Evolutionary conservation across 1,284 basidiomycete species (phyloP).

Genomic region (Moesziomyces antarcticus): DNA sequence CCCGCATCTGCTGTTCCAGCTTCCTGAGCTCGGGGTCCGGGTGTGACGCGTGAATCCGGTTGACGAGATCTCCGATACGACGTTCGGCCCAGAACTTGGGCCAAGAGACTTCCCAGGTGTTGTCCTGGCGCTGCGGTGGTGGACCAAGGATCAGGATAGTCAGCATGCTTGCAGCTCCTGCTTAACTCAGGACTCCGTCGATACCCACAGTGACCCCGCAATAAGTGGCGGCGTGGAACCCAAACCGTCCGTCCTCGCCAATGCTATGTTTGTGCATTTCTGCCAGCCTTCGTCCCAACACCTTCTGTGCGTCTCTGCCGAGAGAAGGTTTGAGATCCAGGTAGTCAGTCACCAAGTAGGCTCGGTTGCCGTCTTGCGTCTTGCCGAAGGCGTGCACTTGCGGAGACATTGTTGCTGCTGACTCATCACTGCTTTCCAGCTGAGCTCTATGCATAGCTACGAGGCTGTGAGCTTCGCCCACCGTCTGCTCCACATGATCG

Average conservation of each 20-base stretch:
- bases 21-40: slow-evolving; percentile 26
- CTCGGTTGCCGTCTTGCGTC: slow-evolving; percentile 12
- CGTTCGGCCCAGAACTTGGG: slow-evolving; percentile 36
- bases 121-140: slow-evolving; percentile 26
- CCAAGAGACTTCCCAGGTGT: slow-evolving; percentile 43
- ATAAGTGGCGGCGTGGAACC: slow-evolving; percentile 31
- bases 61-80: slow-evolving; percentile 35
- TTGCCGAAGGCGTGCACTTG: slow-evolving; percentile 32
- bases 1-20: slow-evolving; percentile 33
- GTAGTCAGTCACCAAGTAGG: slow-evolving; percentile 37
- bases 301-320: slow-evolving; percentile 11
- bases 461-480: slow-evolving; percentile 38
- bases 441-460: slow-evolving; percentile 18
- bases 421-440: not conserved
- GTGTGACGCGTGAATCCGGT: slow-evolving; percentile 15
- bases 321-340: slow-evolving; percentile 27
- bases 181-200: not conserved
- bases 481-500: slow-evolving; percentile 24
- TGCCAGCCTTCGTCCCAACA: slow-evolving; percentile 23
- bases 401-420: slow-evolving; percentile 11
- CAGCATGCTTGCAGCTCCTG: not conserved
- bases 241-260: slow-evolving; percentile 25
- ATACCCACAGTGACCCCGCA: slow-evolving; percentile 36
- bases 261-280: slow-evolving; percentile 33
- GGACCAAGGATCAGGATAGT: not conserved